These are phyloP conservation scores for Saksenaea oblongispora DNA, from an alignment of 371 early-diverging fungal species.

Conservation along the genomic window DNA sequence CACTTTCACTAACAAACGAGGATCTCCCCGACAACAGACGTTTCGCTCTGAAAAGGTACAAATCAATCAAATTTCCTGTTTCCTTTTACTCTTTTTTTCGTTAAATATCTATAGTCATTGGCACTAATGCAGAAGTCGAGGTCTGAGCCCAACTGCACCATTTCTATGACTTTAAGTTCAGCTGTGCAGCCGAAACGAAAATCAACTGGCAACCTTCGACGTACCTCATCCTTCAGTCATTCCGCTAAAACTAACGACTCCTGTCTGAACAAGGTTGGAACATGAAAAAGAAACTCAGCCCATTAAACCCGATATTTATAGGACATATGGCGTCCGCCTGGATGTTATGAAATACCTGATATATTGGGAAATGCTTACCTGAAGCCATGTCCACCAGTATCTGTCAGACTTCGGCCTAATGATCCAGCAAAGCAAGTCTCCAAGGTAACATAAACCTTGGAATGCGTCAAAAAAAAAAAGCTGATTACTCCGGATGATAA, in stretches of 20 bases:
- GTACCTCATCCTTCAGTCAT: slow-evolving; percentile 28
- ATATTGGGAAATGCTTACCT: slow-evolving; percentile 38
- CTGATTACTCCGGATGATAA: not conserved
- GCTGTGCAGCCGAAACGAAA: slow-evolving; percentile 42
- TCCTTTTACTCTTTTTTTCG: not conserved
- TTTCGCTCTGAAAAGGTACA: slow-evolving; percentile 1
- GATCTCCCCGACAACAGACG: slow-evolving; percentile 1
- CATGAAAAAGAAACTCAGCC: not conserved
- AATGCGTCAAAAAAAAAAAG: not conserved
- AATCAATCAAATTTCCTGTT: not conserved
- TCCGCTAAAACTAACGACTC: slow-evolving; percentile 15
- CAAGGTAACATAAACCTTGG: slow-evolving; percentile 26
- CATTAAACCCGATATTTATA: slow-evolving; percentile 12
- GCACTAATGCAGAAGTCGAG: slow-evolving; percentile 44
- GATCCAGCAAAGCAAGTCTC: slow-evolving; percentile 45
- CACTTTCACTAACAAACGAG: slow-evolving; percentile 15
- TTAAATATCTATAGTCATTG: slow-evolving; percentile 11
- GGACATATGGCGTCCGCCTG: slow-evolving; percentile 35
- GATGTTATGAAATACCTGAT: slow-evolving; percentile 33
- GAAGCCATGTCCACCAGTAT: slow-evolving; percentile 41
- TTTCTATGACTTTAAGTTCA: slow-evolving; percentile 17
- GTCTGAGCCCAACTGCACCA: slow-evolving; percentile 45
- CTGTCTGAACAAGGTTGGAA: slow-evolving; percentile 1
- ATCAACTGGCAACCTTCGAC: slow-evolving; percentile 49
- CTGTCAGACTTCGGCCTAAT: slow-evolving; percentile 36